Base-by-base conservation (phyloP, 202 grass and related monocot genomes). In the Zoysia matrella region DNA sequence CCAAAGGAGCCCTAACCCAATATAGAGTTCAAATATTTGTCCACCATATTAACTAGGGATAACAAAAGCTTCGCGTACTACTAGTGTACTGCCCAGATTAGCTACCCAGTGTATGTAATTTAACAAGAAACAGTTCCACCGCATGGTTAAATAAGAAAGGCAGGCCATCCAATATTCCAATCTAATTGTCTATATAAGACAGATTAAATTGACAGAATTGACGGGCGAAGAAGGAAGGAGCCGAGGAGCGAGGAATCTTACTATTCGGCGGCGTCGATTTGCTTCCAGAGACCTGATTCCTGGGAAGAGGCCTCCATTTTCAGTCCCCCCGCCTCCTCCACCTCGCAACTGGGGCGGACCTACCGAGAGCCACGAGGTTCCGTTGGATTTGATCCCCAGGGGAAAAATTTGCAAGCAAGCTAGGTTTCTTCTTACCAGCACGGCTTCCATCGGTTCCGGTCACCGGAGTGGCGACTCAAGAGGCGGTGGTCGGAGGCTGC, bases 211-310 rank as follows among this genome's bases (percentile, higher is more conserved):
- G 12, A 72, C 9, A 64, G 39, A 73, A 73, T 8, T 12, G 2
- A 39, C 2, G 42, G 16, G 55, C 7, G 1, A 46, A 13, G 43
- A 8, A 44, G 11, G n/a, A 40, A 42, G 14, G 22, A 16, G 49
- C 8, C 12, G 69, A 48, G 22, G 22, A 22, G 22, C 14, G 12
- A 15, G 45, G 13, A 43, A 63, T 78, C 83, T 69, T 79, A 90
- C 88, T 72, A 50, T 69, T 90, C 88, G 43, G 88, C 88, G 22
- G 74, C 69, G 74, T 90, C 88, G 43, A 90, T 90, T 70, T 65
- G 79, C 74, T 83, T 86, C 88, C 88, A 89, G 48, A 89, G 43
- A 53, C 66, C 74, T 62, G 79, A 63, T 63, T 74, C 88, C 79
- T 86, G 79, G 7, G 22, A 74, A 41, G 79, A 86, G 63, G 68